Evolutionary conservation across 495 filamentous ascomycete species (phyloP), one percentile per base, ranked within the genome.

Genomic region (Geoglossum glabrum): DNA sequence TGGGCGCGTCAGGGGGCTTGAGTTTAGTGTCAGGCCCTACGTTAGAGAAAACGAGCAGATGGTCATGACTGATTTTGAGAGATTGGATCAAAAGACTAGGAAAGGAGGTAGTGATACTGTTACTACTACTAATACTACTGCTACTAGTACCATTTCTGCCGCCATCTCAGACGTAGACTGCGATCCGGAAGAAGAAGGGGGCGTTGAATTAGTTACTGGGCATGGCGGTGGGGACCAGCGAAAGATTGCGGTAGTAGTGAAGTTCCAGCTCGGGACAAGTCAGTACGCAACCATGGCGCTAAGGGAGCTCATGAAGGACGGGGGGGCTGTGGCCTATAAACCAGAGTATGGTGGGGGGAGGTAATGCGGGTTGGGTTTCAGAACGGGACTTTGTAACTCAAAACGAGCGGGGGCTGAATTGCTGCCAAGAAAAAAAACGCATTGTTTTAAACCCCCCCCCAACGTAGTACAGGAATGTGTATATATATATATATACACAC

Each of bases 211-310:
- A 9, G 56, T 8, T 5, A n/a, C 4, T 46, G 31, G n/a, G n/a
- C 13, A 3, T 25, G 38, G 17, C 3, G 56, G 21, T 26, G 43
- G 9, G 8, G 58, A 62, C n/a, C 58, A 60, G 8, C 63, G 71
- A 56, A 90, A 87, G 66, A 71, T 96, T 57, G 90, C 87, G 10
- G 82, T 94, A 1, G 74, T 95, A 13, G 65, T 97, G 57, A 94
- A 84, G 67, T 81, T 98, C 68, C 81, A 90, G 66, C 73, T 98
- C 21, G 83, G 82, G 25, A 78, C 80, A 1, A 90, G 87, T 67
- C 86, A 90, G 66, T 98, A 97, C 66, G 92, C 92, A 0, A 98
- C 93, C 1, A 84, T 98, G 76, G 92, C 87, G 9, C 72, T 98
- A 61, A 75, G 92, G 45, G 92, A 98, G 73, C 70, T 98, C 64